phyloP scores from a whole-genome alignment of 257 asterid species.

The Coffea eugenioides region DNA sequence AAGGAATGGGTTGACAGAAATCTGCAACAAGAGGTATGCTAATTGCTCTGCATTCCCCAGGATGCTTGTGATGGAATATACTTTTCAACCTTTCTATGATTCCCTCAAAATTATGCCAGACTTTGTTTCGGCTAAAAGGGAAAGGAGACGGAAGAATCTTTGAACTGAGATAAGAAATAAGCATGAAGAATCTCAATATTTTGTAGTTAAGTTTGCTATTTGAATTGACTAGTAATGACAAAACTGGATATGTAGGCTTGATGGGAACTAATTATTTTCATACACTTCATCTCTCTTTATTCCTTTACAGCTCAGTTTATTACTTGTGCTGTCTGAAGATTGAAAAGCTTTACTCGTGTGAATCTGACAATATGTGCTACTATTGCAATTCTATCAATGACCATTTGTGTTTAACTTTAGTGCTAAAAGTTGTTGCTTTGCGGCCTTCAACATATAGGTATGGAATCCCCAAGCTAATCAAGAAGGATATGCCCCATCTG shows the following conservation, averaged over 20 bases:
- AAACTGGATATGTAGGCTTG: not conserved
- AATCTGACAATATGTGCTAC: not conserved
- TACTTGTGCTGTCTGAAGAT: not conserved
- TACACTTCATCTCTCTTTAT: not conserved
- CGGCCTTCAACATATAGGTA: constrained; percentile 40
- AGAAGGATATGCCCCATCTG: constrained; percentile 88
- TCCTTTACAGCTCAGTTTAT: not conserved
- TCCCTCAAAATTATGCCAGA: not conserved
- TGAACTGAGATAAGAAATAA: not conserved
- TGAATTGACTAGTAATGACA: not conserved
- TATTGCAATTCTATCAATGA: not conserved
- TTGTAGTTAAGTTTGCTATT: not conserved
- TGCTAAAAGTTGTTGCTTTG: not conserved
- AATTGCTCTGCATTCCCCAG: not conserved
- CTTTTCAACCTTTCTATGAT: not conserved
- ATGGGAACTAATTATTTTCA: not conserved
- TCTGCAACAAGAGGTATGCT: constrained; percentile 96
- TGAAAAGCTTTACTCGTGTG: not conserved
- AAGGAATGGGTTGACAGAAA: constrained; percentile 92
- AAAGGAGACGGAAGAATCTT: not conserved
- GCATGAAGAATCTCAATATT: not conserved
- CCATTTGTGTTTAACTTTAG: not conserved
- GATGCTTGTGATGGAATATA: not conserved
- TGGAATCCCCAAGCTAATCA: constrained; percentile 86
- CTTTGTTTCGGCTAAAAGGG: not conserved